phyloP scores from a whole-genome alignment of 2,329 filamentous ascomycete genomes.

The Massarina eburnea region DNA sequence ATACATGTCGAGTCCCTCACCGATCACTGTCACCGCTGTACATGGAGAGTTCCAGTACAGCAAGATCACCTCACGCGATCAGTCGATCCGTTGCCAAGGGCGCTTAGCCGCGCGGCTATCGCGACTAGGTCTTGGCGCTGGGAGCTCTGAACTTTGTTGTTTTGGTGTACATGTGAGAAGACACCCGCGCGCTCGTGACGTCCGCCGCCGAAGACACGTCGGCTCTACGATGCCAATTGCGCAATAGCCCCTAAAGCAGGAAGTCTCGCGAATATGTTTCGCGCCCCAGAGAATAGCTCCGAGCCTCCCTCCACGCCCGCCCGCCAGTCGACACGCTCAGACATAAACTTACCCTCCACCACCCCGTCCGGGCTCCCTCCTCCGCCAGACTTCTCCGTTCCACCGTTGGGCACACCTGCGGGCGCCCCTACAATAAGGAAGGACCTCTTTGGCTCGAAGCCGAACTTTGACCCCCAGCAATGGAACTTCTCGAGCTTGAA shows the following conservation, averaged over 20 bases:
- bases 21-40: too few relatives aligned
- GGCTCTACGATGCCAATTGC: conserved; percentile 2
- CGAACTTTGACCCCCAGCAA: conserved; percentile 28
- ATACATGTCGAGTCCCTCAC: too few relatives aligned
- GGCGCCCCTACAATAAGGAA: conserved; percentile 52
- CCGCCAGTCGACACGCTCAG: conserved; percentile 25
- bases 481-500: conserved; percentile 25
- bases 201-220: too few relatives aligned
- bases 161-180: background rate
- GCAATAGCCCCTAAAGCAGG: background rate
- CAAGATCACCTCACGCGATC: too few relatives aligned
- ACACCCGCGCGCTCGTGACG: background rate
- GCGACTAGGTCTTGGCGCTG: background rate
- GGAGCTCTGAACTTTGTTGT: conserved; percentile 1
- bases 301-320: conserved; percentile 40
- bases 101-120: background rate
- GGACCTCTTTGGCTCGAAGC: conserved; percentile 52
- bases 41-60: too few relatives aligned
- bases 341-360: conserved; percentile 50
- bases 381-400: conserved; percentile 37
- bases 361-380: conserved; percentile 61
- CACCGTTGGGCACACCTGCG: conserved; percentile 58
- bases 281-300: conserved; percentile 29
- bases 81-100: too few relatives aligned
- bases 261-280: conserved; percentile 33